Base-by-base conservation (phyloP, 768 basidiomycete species). In the Lactifluus hygrophoroides region DNA sequence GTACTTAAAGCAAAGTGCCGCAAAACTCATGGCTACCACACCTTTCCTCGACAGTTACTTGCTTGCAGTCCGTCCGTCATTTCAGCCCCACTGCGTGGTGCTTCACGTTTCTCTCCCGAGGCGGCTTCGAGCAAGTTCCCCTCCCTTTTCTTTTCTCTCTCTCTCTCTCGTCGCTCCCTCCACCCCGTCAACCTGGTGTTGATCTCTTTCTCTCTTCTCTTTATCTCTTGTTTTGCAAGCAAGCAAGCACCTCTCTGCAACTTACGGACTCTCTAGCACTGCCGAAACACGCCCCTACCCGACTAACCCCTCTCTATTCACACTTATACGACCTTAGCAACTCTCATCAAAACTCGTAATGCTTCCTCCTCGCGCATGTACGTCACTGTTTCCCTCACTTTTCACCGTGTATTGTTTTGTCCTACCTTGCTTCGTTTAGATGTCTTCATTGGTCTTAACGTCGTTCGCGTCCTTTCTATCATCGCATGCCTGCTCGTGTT, bases 291-390 rank as follows among this genome's bases (percentile, higher is more conserved):
- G 27, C 27, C 19, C 30, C 40, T n/a, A n/a, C n/a, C n/a, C n/a
- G n/a, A n/a, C n/a, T n/a, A n/a, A n/a, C n/a, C n/a, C n/a, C n/a
- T n/a, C n/a, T n/a, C n/a, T n/a, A 30, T 42, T 51, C 49, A 51
- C 53, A 37, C 10, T n/a, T 38, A 34, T n/a, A 49, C 32, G 23
- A 13, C 40, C 49, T n/a, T 51, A 56, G 52, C 28, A 55, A 51
- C 43, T 11, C 11, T 50, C 54, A 47, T 48, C 51, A 13, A 21
- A 38, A n/a, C n/a, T 19, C 23, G 17, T 50, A 27, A 64, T 64
- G 63, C 35, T 64, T 45, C 60, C 63, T 38, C 63, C 63, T 55
- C 60, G 57, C 45, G 63, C 52, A n/a, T 64, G 63, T 64, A 43
- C 35, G 64, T 64, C 51, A 23, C 38, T 9, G 1, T 11, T 9